Evolutionary conservation across 495 filamentous ascomycete genomes (phyloP).

Genomic region (Penicillium parvum): DNA sequence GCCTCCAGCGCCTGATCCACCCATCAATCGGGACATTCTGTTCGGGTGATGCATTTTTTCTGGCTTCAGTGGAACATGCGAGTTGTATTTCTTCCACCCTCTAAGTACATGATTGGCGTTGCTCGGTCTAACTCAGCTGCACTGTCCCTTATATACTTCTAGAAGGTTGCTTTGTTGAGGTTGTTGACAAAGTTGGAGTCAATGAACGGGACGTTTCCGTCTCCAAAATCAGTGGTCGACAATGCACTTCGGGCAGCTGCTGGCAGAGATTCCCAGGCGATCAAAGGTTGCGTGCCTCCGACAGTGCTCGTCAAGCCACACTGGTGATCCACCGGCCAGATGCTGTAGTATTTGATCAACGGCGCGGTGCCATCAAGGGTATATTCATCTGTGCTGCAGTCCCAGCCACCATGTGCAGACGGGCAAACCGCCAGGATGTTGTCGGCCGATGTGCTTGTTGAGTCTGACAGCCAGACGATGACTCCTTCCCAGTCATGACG

Average conservation of each 20-base stretch:
- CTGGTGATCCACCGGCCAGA: conserved; percentile 49
- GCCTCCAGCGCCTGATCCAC: too few relatives aligned
- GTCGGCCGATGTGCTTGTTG: conserved; percentile 29
- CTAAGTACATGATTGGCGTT: neutral
- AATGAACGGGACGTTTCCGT: conserved; percentile 19
- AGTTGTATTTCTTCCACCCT: neutral
- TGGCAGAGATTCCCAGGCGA: conserved; percentile 52
- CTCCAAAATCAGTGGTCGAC: conserved; percentile 22
- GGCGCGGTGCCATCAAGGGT: conserved; percentile 35
- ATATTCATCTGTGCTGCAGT: conserved; percentile 40
- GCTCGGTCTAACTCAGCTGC: too few relatives aligned
- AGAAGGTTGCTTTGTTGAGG: conserved; percentile 19
- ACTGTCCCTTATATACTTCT: neutral
- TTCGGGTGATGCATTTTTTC: too few relatives aligned
- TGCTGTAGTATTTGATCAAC: conserved; percentile 44
- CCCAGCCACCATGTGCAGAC: conserved; percentile 49
- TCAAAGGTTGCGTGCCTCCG: conserved; percentile 48
- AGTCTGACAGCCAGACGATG: conserved; percentile 41
- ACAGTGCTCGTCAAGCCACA: conserved; percentile 38
- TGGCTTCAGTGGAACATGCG: too few relatives aligned
- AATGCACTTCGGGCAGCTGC: conserved; percentile 17
- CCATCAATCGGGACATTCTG: too few relatives aligned
- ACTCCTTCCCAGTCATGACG: conserved; percentile 52
- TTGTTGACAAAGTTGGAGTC: conserved; percentile 14
- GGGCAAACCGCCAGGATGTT: conserved; percentile 49